Evolutionary conservation across 2,329 filamentous ascomycete genomes (phyloP).

Genomic region (Aspergillus tubingensis): DNA sequence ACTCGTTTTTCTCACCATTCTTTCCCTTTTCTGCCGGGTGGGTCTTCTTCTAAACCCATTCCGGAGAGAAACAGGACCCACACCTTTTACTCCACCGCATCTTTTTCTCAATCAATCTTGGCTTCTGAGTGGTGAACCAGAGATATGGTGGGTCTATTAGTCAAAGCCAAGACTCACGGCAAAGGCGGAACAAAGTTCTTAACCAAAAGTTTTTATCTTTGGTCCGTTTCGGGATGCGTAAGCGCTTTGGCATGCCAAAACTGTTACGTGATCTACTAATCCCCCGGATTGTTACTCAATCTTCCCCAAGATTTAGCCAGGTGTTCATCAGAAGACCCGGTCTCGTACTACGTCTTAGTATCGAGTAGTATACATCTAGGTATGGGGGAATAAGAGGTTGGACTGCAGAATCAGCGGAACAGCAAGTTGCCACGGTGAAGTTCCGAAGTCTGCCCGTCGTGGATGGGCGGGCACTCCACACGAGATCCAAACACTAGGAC

Average conservation of each 20-base stretch:
- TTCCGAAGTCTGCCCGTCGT: neutral
- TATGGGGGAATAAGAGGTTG: neutral
- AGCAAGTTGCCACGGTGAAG: neutral
- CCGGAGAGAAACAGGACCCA: neutral
- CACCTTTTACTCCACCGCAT: neutral
- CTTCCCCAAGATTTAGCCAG: neutral
- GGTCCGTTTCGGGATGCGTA: neutral
- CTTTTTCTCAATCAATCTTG: neutral
- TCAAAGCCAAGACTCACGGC: neutral
- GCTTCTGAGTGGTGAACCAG: neutral
- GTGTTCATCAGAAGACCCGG: too few relatives aligned
- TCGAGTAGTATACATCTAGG: neutral
- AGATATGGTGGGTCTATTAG: neutral
- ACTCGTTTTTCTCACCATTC: slow-evolving; percentile 10
- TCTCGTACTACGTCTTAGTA: neutral
- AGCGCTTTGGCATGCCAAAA: neutral
- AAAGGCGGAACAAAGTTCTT: neutral
- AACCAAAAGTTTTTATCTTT: neutral
- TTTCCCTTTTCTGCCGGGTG: slow-evolving; percentile 9
- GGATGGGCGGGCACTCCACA: slow-evolving; percentile 5
- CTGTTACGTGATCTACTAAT: neutral
- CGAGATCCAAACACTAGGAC: slow-evolving; percentile 10
- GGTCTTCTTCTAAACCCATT: neutral
- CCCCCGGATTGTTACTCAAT: neutral
- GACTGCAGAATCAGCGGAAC: neutral